These are phyloP conservation scores for Amylocarpus encephaloides DNA, from an alignment of 2,329 filamentous ascomycete genomes.

Conservation along the genomic window DNA sequence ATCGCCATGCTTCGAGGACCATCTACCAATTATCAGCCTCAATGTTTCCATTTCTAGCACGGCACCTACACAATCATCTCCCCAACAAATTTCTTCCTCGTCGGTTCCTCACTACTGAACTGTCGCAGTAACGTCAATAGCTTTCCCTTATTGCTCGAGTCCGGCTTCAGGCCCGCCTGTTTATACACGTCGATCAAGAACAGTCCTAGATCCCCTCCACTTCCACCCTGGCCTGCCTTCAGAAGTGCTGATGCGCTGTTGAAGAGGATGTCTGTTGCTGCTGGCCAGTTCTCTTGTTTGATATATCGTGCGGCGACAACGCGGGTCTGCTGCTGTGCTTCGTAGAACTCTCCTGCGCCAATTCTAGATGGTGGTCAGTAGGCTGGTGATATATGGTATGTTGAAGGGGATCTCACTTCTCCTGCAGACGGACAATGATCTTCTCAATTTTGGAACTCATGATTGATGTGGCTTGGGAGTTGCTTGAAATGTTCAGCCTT, in stretches of 20 bases:
- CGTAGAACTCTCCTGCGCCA: slow-evolving; percentile 87
- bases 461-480: slow-evolving; percentile 6
- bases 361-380: slow-evolving; percentile 54
- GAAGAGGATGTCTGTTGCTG: slow-evolving; percentile 81
- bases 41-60: slow-evolving; percentile 2
- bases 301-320: slow-evolving; percentile 92
- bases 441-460: slow-evolving; percentile 58
- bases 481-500: too few species aligned
- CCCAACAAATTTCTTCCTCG: slow-evolving; percentile 82
- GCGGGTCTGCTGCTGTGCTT: slow-evolving; percentile 96
- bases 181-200: slow-evolving; percentile 87
- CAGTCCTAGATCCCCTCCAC: slow-evolving; percentile 82
- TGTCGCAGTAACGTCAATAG: slow-evolving; percentile 72
- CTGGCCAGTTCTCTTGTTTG: slow-evolving; percentile 76
- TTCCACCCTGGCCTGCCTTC: slow-evolving; percentile 87
- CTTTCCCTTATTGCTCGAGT: slow-evolving; percentile 66
- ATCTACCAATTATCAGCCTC: slow-evolving; percentile 41
- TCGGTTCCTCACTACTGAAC: slow-evolving; percentile 79
- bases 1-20: slow-evolving; percentile 80
- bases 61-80: slow-evolving; percentile 67
- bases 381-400: background rate
- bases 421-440: slow-evolving; percentile 68
- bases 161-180: slow-evolving; percentile 73
- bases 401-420: slow-evolving; percentile 48
- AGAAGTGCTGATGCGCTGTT: slow-evolving; percentile 80